Percentiles rank a stretch among this genome's conserved stretches.
phyloP scores from a whole-genome alignment of 2,329 filamentous ascomycete species.

The Colletotrichum liaoningense region DNA sequence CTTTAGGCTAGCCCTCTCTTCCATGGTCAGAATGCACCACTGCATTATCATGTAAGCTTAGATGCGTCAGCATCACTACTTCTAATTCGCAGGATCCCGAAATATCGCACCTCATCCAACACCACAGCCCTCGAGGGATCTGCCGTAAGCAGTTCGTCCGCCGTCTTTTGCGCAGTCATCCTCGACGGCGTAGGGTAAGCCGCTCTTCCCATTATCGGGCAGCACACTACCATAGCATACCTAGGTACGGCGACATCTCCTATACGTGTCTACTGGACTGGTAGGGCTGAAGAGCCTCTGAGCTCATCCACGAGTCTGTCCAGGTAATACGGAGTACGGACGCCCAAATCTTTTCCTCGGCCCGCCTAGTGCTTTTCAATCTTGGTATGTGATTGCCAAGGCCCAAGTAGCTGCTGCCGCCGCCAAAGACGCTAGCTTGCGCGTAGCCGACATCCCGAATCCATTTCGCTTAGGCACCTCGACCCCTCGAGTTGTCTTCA shows the following conservation, averaged over 20 bases:
- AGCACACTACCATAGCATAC: slow-evolving; percentile 6
- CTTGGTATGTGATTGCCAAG: neutral
- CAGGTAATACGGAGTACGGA: too few species aligned
- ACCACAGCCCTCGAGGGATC: neutral
- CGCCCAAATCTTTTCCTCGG: neutral
- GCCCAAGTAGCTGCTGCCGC: neutral
- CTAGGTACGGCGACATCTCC: neutral
- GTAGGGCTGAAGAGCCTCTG: slow-evolving; percentile 27
- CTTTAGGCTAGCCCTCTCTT: too few species aligned
- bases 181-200: slow-evolving; percentile 2
- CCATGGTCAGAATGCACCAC: neutral
- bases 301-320: too few species aligned
- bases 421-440: slow-evolving; percentile 1
- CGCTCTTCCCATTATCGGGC: neutral
- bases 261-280: neutral
- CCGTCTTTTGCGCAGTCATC: too few species aligned
- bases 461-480: slow-evolving; percentile 16
- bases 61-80: neutral
- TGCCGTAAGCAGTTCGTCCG: neutral
- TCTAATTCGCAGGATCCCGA: neutral
- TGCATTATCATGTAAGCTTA: neutral
- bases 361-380: neutral
- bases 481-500: neutral
- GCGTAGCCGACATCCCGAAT: neutral
- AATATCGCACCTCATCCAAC: neutral